Base-by-base conservation (phyloP, 257 asterid species). In the Solanum pinnatisectum region DNA sequence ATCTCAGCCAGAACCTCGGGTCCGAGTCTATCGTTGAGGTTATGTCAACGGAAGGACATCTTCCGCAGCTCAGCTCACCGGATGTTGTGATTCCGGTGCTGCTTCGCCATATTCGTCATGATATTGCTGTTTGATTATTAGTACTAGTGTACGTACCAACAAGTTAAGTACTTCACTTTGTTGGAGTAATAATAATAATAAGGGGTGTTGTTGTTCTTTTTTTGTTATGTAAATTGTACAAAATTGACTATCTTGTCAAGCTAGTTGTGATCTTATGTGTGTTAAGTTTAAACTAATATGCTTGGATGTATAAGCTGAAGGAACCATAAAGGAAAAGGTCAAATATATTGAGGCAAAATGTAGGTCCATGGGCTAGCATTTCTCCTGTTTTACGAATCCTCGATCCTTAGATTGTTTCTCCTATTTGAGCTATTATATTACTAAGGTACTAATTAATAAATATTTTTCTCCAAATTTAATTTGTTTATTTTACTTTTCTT, bases 31-130 rank as follows among this genome's bases (percentile, higher is more conserved):
- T 85, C 65, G 63, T 85, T 10, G 87, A 85, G 60, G 60, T 85
- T 1, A 40, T 85, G 82, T 42, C 82, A 2, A 65, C 78, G 1
- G 82, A 85, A 40, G 87, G 87, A 3, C 87, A 85, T 70, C 63
- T 85, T n/a, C 87, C 87, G 6, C 87, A 85, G 25, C 78, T 85
- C 27, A 85, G 87, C 10, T 60, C 79, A 30, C 79, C 87, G 22
- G 87, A 63, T 30, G 77, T 65, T 40, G 59, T 25, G 8, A 67
- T 68, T 39, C 87, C 87, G 30, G 78, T 85, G 37, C 39, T 85
- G 33, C 82, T 85, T 1, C 82, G 79, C 13, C 78, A 85, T 67
- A 65, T 85, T 67, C 77, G 20, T 85, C 52, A 85, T 65, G 87
- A 67, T 70, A 85, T 85, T 37, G 39, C 35, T 15, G 65, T 39